These are phyloP conservation scores for Suhomyces bokatorum DNA, from an alignment of 1,139 yeast genomes.

Conservation along the genomic window DNA sequence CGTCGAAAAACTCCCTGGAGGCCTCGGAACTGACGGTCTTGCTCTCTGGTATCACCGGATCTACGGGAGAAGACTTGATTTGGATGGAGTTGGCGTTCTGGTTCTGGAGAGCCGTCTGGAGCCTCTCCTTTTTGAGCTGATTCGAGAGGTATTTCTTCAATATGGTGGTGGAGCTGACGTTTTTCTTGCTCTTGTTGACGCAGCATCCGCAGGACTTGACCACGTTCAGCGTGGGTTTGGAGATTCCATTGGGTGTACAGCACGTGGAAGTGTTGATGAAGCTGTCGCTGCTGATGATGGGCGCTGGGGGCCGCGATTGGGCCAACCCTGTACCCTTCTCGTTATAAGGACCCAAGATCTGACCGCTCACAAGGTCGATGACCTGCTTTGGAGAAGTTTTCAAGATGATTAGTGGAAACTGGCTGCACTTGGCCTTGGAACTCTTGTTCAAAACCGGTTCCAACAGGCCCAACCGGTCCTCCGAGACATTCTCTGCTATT, in stretches of 20 bases:
- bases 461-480: neutral
- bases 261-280: slow-evolving; percentile 39
- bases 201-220: slow-evolving; percentile 34
- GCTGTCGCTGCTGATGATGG: slow-evolving; percentile 34
- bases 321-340: slow-evolving; percentile 16
- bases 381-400: slow-evolving; percentile 53
- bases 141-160: slow-evolving; percentile 37
- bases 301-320: slow-evolving; percentile 22
- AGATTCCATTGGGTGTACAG: slow-evolving; percentile 27
- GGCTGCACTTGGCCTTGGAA: slow-evolving; percentile 14
- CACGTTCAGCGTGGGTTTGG: slow-evolving; percentile 15
- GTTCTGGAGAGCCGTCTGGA: slow-evolving; percentile 1
- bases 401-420: slow-evolving; percentile 41
- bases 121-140: slow-evolving; percentile 14
- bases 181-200: slow-evolving; percentile 15
- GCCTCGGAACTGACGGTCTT: slow-evolving; percentile 2
- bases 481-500: slow-evolving; percentile 21
- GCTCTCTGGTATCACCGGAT: neutral
- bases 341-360: slow-evolving; percentile 43
- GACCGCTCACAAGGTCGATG: slow-evolving; percentile 48
- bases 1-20: slow-evolving; percentile 20
- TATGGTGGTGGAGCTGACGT: slow-evolving; percentile 38
- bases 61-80: neutral
- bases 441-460: neutral
- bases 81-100: neutral